Evolutionary conservation across 352 stramenopile genomes (phyloP), one percentile per base, ranked within the genome.

Genomic region (Globisporangium iwayamae): DNA sequence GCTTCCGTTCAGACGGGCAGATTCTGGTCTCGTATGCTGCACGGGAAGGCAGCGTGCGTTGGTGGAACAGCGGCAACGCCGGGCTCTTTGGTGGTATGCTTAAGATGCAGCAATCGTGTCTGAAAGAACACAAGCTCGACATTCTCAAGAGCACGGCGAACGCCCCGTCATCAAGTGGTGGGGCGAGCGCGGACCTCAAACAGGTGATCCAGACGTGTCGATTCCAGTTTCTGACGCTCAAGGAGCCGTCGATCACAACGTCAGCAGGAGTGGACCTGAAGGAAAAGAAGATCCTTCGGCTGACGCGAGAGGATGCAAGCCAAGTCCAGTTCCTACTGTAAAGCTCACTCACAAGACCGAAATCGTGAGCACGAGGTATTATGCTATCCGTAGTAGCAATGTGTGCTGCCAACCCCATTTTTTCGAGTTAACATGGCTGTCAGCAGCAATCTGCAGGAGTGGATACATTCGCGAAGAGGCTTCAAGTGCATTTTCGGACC

Each of bases 81-180:
- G 85, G 84, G 1, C 60, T 95, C 6, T 93, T 95, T 53, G 84
- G 84, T 2, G 81, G 85, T 3, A 92, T 95, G 79, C 75, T 95
- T 52, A 93, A 93, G 74, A 90, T 95, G 73, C 86, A 95, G 48
- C 86, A 95, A 62, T 91, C 85, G 18, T 95, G 86, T 66, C 74
- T 95, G 28, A 92, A 91, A 51, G 84, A 95, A 55, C 79, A 93
- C 71, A 91, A 91, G 64, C 66, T 95, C 6, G 65, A 76, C 25
- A 71, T 85, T 9, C 41, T 93, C 6, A 83, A 77, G 46, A 69
- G 63, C 46, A 65, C 63, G 47, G 72, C 58, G 0, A 81, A 72
- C 39, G 81, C 85, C 14, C 76, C 84, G 18, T 73, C 71, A 2
- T 80, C 79, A 0, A 90, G 77, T 48, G 74, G 81, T 2, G 77